These are phyloP conservation scores for Mantamonas sphyraenae DNA, from an alignment of 78 protist species.

Conservation along the genomic window DNA sequence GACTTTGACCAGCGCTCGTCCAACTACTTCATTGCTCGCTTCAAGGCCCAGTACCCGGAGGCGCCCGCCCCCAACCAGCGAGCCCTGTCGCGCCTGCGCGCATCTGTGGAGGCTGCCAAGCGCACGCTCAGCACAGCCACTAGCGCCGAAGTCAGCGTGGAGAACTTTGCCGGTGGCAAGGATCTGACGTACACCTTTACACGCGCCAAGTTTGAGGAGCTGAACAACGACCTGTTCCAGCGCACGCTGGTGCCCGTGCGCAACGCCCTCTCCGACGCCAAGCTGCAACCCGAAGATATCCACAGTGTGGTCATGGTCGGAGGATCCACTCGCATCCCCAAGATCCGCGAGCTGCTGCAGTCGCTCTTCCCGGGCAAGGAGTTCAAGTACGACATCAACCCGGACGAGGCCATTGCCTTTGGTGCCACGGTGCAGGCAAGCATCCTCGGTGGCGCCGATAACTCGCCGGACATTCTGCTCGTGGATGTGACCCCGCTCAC, in stretches of 20 bases:
- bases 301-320: constrained; percentile 48
- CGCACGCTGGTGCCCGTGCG: constrained; percentile 29
- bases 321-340: constrained; percentile 60
- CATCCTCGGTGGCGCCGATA: constrained; percentile 38
- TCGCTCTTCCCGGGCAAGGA: constrained; percentile 40
- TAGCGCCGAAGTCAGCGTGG: constrained; percentile 24
- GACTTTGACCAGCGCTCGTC: constrained; percentile 67
- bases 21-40: constrained; percentile 39
- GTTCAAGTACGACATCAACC: constrained; percentile 26
- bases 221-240: constrained; percentile 36
- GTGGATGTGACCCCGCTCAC: constrained; percentile 78
- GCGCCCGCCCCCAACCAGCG: constrained; percentile 32
- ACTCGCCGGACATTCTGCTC: constrained; percentile 39
- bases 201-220: constrained; percentile 54
- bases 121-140: constrained; percentile 37
- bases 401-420: constrained; percentile 73
- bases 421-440: constrained; percentile 89
- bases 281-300: constrained; percentile 17
- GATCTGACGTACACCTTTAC: constrained; percentile 31
- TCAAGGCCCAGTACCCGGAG: constrained; percentile 49
- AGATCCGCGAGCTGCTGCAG: constrained; percentile 37
- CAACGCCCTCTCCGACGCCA: constrained; percentile 58
- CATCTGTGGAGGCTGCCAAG: constrained; percentile 63
- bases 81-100: constrained; percentile 54
- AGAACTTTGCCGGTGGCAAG: constrained; percentile 24